These are phyloP conservation scores for Candida dendrica DNA, from an alignment of 805 yeast genomes.

Conservation along the genomic window DNA sequence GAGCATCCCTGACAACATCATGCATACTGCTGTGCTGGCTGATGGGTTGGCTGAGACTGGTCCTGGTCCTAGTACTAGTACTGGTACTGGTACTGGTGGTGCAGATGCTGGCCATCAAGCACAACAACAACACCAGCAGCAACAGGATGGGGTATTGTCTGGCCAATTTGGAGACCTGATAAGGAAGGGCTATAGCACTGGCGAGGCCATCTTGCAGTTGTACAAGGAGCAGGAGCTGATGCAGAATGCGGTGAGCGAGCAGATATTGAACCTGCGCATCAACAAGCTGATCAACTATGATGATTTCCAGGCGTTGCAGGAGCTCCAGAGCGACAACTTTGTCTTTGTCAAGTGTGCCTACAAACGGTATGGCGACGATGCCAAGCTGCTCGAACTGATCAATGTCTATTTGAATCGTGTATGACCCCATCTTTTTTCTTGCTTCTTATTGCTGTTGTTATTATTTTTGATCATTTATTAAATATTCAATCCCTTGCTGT, in stretches of 20 bases:
- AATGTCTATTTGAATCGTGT: slow-evolving; percentile 11
- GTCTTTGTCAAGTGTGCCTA: slow-evolving; percentile 15
- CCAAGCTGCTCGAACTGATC: slow-evolving; percentile 14
- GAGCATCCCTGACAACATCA: neutral
- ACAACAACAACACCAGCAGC: too few species aligned
- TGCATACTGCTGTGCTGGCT: neutral
- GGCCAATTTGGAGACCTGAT: neutral
- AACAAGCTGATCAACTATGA: slow-evolving; percentile 10
- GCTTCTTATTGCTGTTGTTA: too few species aligned
- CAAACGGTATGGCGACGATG: slow-evolving; percentile 14
- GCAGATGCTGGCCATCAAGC: slow-evolving; percentile 2
- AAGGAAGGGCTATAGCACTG: slow-evolving; percentile 5
- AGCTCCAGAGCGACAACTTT: slow-evolving; percentile 10
- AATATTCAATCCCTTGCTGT: too few species aligned
- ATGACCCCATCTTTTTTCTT: neutral
- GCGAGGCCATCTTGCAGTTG: slow-evolving; percentile 15
- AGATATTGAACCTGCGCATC: slow-evolving; percentile 11
- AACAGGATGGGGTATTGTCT: neutral
- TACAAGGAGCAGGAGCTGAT: slow-evolving; percentile 16
- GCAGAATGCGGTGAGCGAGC: slow-evolving; percentile 14
- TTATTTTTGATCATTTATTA: too few species aligned
- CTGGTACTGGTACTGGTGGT: too few species aligned
- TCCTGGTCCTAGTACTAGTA: neutral
- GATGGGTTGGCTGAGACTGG: neutral
- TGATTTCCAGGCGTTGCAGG: slow-evolving; percentile 13